Conservation (phyloP, 805 yeast species). For the Ogataea saltuana region DNA sequence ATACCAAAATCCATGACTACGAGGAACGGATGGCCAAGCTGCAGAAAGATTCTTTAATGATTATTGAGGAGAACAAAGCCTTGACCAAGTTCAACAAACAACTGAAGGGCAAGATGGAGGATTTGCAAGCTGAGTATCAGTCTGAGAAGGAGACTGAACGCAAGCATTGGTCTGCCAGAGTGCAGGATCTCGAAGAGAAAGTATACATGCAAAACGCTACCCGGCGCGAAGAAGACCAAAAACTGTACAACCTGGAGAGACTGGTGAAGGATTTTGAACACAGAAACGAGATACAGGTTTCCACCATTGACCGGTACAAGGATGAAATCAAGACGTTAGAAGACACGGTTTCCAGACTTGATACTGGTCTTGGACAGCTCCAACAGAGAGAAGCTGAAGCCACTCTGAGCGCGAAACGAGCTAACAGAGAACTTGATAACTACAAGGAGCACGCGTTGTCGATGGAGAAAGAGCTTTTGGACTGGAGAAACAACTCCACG, state of each 20-base stretch:
- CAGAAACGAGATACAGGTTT: conserved; percentile 51
- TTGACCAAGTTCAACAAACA: conserved; percentile 56
- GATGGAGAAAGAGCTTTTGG: conserved; percentile 57
- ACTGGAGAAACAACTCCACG: conserved; percentile 44
- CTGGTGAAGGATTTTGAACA: conserved; percentile 53
- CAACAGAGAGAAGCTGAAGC: conserved; percentile 48
- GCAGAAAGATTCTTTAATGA: conserved; percentile 54
- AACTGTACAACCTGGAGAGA: conserved; percentile 50
- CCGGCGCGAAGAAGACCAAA: conserved; percentile 54
- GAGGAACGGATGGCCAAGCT: conserved; percentile 35
- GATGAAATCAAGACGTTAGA: conserved; percentile 61
- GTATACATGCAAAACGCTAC: conserved; percentile 48
- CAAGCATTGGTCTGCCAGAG: conserved; percentile 59
- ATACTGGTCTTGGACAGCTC: conserved; percentile 42
- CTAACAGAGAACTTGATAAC: conserved; percentile 57
- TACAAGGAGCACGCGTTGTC: conserved; percentile 52
- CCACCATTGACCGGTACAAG: conserved; percentile 51
- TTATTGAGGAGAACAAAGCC: conserved; percentile 68
- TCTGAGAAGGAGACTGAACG: conserved; percentile 52
- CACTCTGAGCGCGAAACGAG: conserved; percentile 43
- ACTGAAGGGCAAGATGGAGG: conserved; percentile 45
- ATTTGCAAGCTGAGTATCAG: conserved; percentile 49
- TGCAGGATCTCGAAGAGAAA: conserved; percentile 52
- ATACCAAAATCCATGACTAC: conserved; percentile 27
- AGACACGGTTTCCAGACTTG: conserved; percentile 48